These are phyloP conservation scores for Lachancea lanzarotensis DNA, from an alignment of 805 yeast species.

Conservation along the genomic window DNA sequence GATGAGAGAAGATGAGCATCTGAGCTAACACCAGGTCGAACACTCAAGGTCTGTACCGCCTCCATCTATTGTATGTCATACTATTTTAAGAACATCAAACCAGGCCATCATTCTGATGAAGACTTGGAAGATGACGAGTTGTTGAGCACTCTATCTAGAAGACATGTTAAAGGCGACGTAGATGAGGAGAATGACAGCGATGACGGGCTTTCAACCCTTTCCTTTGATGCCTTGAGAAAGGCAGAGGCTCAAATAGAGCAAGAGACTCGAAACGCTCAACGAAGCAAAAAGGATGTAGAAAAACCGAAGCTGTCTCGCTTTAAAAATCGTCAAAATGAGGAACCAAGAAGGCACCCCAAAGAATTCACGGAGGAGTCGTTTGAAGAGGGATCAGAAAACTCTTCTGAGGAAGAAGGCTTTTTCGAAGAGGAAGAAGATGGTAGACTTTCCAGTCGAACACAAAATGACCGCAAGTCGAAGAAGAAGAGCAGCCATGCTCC, in stretches of 20 bases:
- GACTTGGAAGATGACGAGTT: constrained; percentile 29
- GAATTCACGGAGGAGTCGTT: constrained; percentile 14
- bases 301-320: background rate
- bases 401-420: constrained; percentile 26
- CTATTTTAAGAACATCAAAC: constrained; percentile 28
- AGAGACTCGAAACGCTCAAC: constrained; percentile 13
- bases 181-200: constrained; percentile 26
- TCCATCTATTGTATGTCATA: constrained; percentile 21
- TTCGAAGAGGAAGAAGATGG: constrained; percentile 36
- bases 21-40: too few relatives aligned
- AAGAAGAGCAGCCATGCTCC: constrained; percentile 81
- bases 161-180: constrained; percentile 3
- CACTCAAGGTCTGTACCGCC: too few relatives aligned
- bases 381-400: constrained; percentile 15
- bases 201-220: constrained; percentile 46
- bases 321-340: constrained; percentile 1
- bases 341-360: constrained; percentile 4
- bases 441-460: background rate
- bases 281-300: background rate
- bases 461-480: constrained; percentile 7
- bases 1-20: background rate
- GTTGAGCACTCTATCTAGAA: constrained; percentile 31
- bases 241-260: constrained; percentile 45
- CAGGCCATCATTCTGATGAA: constrained; percentile 23
- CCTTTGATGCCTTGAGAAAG: constrained; percentile 57